Base-by-base conservation (phyloP, 2,329 filamentous ascomycete species). In the Phyllosticta capitalensis region DNA sequence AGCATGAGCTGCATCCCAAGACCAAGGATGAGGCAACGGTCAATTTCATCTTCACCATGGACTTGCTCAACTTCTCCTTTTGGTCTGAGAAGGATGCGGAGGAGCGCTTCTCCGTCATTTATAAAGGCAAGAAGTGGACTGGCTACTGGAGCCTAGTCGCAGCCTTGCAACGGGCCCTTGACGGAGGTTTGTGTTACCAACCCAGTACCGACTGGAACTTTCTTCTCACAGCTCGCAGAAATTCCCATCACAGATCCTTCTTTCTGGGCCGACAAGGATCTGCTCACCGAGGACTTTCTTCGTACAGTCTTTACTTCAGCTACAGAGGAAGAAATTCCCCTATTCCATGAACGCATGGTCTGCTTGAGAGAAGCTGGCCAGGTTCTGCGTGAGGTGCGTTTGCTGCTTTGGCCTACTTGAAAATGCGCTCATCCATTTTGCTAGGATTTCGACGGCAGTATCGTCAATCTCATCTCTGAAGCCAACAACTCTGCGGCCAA, bases 11-110 rank as follows among this genome's bases (percentile, higher is more conserved):
- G 48, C 94, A 99, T 68, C 94, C 94, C 1, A 88, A 92, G 71
- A 68, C 82, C 50, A 90, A 90, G 68, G 86, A 95, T 69, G 88
- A 90, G 68, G 81, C 75, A 55, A 92, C 90, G 0, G 84, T 95
- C 21, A 87, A 89, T 63, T 97, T 99, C 71, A 92, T 99, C 67
- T 97, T 99, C 71, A 90, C 89, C 20, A 95, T 99, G 90, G 94
- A 99, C 71, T 74, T 99, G 26, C 77, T 99, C 55, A 99, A 99
- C 71, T 99, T 97, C 70, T 95, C 87, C 21, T 99, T 99, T 72
- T 99, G 94, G 94, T 95, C 90, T 14, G 86, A 89, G 56, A 74
- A 79, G 61, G 68, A 72, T 2, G 85, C 88, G 10, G 80, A 84
- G 5, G 85, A 92, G 66, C 81, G 90, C 10, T 99, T 92, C 72